These are phyloP conservation scores for Microthlaspi erraticum DNA, from an alignment of 345 rosid species.

Conservation along the genomic window DNA sequence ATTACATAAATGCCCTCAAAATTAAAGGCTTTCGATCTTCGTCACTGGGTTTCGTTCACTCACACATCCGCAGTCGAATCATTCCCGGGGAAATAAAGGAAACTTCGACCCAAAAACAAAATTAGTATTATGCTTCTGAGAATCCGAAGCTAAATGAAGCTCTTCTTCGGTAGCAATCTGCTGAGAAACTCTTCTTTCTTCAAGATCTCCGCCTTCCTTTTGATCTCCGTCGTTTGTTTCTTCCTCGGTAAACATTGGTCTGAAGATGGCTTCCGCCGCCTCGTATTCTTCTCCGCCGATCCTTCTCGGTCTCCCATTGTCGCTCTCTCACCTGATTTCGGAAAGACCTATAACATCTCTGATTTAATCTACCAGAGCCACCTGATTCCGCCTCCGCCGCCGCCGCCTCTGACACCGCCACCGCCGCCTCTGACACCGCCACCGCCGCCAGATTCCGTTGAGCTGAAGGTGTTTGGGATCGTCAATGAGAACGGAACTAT, in stretches of 20 bases:
- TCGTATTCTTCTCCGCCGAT: conserved; percentile 74
- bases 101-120: not conserved
- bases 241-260: conserved; percentile 92
- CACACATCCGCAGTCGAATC: not conserved
- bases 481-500: conserved; percentile 81
- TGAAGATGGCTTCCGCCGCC: conserved; percentile 60
- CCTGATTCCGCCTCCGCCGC: conserved; percentile 27
- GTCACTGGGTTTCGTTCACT: not conserved
- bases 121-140: conserved; percentile 16
- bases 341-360: conserved; percentile 54
- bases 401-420: conserved; percentile 34
- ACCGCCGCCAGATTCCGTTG: conserved; percentile 51
- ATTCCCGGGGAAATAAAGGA: conserved; percentile 20
- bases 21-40: not conserved
- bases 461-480: conserved; percentile 65
- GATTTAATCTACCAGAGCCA: conserved; percentile 44
- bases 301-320: conserved; percentile 43
- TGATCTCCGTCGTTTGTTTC: conserved; percentile 72
- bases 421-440: conserved; percentile 45
- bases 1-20: not conserved
- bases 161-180: conserved; percentile 45
- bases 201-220: conserved; percentile 55
- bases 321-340: conserved; percentile 64
- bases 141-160: conserved; percentile 54
- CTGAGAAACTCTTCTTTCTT: conserved; percentile 49